Base-by-base conservation (phyloP, 768 basidiomycete genomes). In the Scleroderma bovista region DNA sequence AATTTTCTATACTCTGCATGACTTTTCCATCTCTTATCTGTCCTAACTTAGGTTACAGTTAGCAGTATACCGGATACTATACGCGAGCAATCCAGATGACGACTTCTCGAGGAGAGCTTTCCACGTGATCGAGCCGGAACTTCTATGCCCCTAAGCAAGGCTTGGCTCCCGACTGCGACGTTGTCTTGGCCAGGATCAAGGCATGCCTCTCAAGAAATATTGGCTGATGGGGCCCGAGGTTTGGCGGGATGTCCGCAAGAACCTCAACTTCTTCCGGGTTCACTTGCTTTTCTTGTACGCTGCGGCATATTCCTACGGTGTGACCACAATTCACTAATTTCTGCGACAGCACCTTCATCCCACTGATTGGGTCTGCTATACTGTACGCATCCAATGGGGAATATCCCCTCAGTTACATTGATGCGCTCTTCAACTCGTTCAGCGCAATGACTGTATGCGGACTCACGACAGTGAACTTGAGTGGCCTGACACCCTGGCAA, bases 341-440 rank as follows among this genome's bases (percentile, higher is more conserved):
- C 17, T 19, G 22, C 48, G 22, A 32, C 40, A 90, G 87, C 58
- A 84, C 80, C 6, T 77, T 90, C 61, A 81, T 81, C 0, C 93
- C 94, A 2, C 74, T 96, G 55, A 70, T 93, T 47, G 79, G 81
- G 55, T 88, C 89, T 17, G 81, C 69, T 33, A 82, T 97, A 46
- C 80, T 96, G 60, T 96, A 88, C 60, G 90, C 82, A 22, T 79
- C 78, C 68, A 93, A 93, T 74, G 91, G 87, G 38, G 68, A 71
- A 42, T 79, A 78, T 58, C 81, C 77, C 40, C 77, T 93, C 33
- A 59, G 78, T 17, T 93, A 88, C 64, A 74, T 90, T 62, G 91
- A 93, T 61, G 76, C 81, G 5, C 75, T 93, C 31, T 93, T 82
- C 73, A 80, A 79, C 65, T 86, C 80, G 51, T 79, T 88, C 60